phyloP scores from a whole-genome alignment of 2,329 filamentous ascomycete species.

The Lachnellula hyalina region DNA sequence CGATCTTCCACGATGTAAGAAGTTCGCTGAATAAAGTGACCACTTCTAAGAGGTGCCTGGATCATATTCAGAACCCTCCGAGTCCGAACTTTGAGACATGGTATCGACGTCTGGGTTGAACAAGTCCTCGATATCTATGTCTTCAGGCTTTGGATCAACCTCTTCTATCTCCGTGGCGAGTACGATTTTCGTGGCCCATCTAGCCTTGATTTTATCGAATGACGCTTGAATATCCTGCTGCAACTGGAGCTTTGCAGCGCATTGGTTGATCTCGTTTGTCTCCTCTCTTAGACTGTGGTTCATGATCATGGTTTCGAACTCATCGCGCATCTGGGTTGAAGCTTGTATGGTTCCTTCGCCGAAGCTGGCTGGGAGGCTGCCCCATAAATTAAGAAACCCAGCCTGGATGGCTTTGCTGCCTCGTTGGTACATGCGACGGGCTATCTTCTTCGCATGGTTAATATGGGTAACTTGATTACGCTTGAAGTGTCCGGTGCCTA shows the following conservation, averaged over 20 bases:
- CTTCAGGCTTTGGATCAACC: background rate
- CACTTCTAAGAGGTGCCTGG: too few relatives aligned
- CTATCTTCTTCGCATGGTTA: background rate
- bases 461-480: background rate
- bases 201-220: background rate
- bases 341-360: background rate
- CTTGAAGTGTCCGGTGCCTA: background rate
- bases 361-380: background rate
- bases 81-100: background rate
- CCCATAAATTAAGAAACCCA: background rate
- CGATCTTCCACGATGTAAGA: too few relatives aligned
- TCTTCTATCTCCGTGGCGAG: background rate
- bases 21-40: too few relatives aligned
- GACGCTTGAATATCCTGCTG: background rate
- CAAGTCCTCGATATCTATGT: background rate
- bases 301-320: background rate
- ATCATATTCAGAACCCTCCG: too few relatives aligned
- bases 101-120: background rate
- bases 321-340: background rate
- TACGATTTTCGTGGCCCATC: background rate
- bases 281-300: background rate
- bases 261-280: background rate
- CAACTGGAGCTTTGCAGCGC: background rate
- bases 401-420: background rate
- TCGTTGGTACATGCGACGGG: background rate